Evolutionary conservation across 441 rosid species (phyloP).

Genomic region (Mallotus japonicus): DNA sequence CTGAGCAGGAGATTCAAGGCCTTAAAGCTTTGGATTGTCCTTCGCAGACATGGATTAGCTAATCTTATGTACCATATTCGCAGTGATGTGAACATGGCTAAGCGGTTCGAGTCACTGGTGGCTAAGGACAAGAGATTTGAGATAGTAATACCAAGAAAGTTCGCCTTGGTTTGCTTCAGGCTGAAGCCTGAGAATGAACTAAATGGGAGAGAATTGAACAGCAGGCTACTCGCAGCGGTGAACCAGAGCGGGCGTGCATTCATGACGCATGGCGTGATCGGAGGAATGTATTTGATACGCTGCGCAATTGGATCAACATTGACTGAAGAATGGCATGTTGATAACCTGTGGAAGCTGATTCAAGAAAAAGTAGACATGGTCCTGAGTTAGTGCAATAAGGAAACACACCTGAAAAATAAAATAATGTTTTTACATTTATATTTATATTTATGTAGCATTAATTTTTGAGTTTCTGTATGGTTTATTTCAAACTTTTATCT

Average conservation of each 20-base stretch:
- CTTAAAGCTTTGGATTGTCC: slow-evolving; percentile 37
- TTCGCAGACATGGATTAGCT: slow-evolving; percentile 29
- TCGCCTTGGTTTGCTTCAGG: slow-evolving; percentile 42
- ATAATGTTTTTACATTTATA: no score
- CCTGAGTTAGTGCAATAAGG: not conserved
- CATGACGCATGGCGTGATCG: slow-evolving; percentile 25
- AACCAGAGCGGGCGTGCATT: slow-evolving; percentile 29
- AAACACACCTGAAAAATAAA: no score
- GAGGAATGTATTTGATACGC: slow-evolving; percentile 24
- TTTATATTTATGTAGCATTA: no score
- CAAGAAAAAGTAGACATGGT: slow-evolving; percentile 19
- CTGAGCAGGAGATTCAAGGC: slow-evolving; percentile 34
- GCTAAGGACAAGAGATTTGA: slow-evolving; percentile 23
- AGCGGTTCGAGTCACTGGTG: slow-evolving; percentile 26
- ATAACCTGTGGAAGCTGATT: slow-evolving; percentile 30
- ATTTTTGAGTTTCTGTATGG: no score
- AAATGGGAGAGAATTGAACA: slow-evolving; percentile 6
- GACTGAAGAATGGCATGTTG: slow-evolving; percentile 27
- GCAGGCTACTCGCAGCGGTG: slow-evolving; percentile 8
- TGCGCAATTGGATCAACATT: slow-evolving; percentile 29
- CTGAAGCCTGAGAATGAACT: slow-evolving; percentile 18
- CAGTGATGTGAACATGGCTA: slow-evolving; percentile 31
- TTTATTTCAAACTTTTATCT: no score
- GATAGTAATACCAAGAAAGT: slow-evolving; percentile 15
- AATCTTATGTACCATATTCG: slow-evolving; percentile 30